Conservation (phyloP, 1,284 basidiomycete genomes). For the Cystobasidiaceae sp. region DNA sequence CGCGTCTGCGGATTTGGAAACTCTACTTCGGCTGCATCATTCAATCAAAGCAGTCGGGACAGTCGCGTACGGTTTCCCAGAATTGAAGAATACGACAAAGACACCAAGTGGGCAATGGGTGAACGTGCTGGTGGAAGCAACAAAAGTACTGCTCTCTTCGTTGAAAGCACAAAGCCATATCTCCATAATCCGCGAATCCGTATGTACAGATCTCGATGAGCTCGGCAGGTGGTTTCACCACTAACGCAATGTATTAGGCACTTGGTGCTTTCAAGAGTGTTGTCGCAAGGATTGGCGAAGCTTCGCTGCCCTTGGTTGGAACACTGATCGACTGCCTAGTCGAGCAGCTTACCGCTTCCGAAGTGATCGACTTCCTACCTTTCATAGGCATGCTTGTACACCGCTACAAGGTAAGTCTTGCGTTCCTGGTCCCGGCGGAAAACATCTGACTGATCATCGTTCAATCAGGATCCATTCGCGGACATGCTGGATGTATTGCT, state of each 20-base stretch:
- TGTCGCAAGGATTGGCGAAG: slow-evolving; percentile 78
- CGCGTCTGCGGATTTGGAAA: background rate
- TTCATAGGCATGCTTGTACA: slow-evolving; percentile 89
- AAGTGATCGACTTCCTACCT: slow-evolving; percentile 90
- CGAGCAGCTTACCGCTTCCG: slow-evolving; percentile 82
- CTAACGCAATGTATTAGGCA: slow-evolving; percentile 57
- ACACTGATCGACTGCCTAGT: slow-evolving; percentile 82
- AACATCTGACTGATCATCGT: slow-evolving; percentile 25
- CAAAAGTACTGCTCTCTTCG: slow-evolving; percentile 81
- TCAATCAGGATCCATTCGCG: slow-evolving; percentile 63
- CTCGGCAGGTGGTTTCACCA: too few relatives aligned
- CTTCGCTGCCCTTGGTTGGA: slow-evolving; percentile 63
- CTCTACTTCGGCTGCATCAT: slow-evolving; percentile 79
- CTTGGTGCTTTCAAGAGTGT: slow-evolving; percentile 91
- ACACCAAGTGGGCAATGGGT: slow-evolving; percentile 69
- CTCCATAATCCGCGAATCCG: slow-evolving; percentile 86
- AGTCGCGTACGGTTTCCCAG: slow-evolving; percentile 92
- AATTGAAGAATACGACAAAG: slow-evolving; percentile 59
- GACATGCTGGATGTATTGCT: slow-evolving; percentile 86
- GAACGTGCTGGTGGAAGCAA: slow-evolving; percentile 77
- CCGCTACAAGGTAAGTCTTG: slow-evolving; percentile 69
- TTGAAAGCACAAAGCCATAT: slow-evolving; percentile 82
- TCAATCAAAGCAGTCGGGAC: slow-evolving; percentile 91
- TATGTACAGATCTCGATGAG: slow-evolving; percentile 50
- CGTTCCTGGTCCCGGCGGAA: background rate